Evolutionary conservation across 352 stramenopile species (phyloP), one percentile per base, ranked within the genome.

Genomic region (Phytophthora litchii): DNA sequence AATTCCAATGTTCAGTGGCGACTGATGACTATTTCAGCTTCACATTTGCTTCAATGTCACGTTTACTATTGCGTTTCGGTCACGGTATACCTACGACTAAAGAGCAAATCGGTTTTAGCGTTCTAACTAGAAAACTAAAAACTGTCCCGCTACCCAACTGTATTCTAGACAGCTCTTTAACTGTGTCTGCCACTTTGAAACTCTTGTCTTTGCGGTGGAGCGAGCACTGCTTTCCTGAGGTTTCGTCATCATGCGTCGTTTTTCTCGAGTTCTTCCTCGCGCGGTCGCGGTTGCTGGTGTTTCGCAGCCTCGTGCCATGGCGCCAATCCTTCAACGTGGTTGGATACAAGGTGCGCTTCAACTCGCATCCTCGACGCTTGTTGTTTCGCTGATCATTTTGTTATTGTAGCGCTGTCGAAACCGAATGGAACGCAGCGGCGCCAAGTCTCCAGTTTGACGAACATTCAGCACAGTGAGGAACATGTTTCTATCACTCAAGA

Each of bases 261-360:
- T 70, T 27, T 62, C 42, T 20, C 62, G 49, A 36, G 32, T 62
- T 38, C 44, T 71, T 54, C 70, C 57, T 43, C 66, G 62, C 23
- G 56, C 53, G 36, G 13, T 59, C 12, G 40, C 48, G 0, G 63
- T 48, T 4, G 20, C 31, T 19, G 36, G 27, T 11, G 44, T 29
- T 10, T 50, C 41, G 11, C 55, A 71, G n/a, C 46, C 61, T 47
- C 62, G 44, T 12, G 19, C 17, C 1, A 32, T 56, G 20, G 20
- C 16, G n/a, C 54, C 63, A 29, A 42, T 58, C 21, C 8, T 43
- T 23, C 69, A 48, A 29, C 57, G 57, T 31, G 27, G 42, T 6
- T 73, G 54, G 57, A 54, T 64, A 23, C 53, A 61, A 69, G 57
- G 70, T 78, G 19, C n/a, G 41, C 29, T 51, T 46, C 25, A 54